A percentile compares a stretch with the other conserved stretches of the same genome.
phyloP scores from a whole-genome alignment of 2,329 filamentous ascomycete species.

The Xylaria sp. region DNA sequence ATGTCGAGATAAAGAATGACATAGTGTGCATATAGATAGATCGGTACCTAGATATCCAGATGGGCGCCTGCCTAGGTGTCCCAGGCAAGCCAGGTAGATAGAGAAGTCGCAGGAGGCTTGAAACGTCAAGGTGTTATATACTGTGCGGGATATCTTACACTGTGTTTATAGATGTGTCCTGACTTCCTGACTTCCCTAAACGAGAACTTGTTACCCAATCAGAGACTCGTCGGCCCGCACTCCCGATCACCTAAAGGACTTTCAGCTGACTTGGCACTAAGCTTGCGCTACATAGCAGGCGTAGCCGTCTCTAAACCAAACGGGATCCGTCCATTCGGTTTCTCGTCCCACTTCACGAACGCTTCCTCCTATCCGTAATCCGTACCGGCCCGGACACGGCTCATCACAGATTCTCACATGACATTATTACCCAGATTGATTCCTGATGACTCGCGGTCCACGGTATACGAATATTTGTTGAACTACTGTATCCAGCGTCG shows the following conservation, averaged over 20 bases:
- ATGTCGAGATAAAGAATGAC: slow-evolving; percentile 12
- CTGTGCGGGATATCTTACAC: not conserved
- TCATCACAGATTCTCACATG: slow-evolving; percentile 36
- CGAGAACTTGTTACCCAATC: slow-evolving; percentile 34
- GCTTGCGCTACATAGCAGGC: not conserved
- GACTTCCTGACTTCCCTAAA: slow-evolving; percentile 25
- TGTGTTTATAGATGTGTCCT: not conserved
- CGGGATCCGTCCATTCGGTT: slow-evolving; percentile 19
- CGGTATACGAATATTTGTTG: slow-evolving; percentile 9
- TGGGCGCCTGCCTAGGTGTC: no score
- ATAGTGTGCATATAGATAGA: not conserved
- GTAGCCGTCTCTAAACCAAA: not conserved
- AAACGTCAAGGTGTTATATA: not conserved
- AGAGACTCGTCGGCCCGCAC: slow-evolving; percentile 34
- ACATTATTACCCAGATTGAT: slow-evolving; percentile 40
- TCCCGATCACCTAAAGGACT: slow-evolving; percentile 29
- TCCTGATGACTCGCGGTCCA: slow-evolving; percentile 3
- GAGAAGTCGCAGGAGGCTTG: not conserved
- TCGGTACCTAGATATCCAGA: not conserved
- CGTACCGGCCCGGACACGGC: slow-evolving; percentile 26
- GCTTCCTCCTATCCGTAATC: slow-evolving; percentile 20
- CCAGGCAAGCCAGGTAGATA: not conserved
- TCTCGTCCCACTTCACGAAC: not conserved
- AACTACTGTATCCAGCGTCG: slow-evolving; percentile 2
- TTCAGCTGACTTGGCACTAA: slow-evolving; percentile 29